A percentile compares a stretch with the other conserved stretches of the same genome.
phyloP scores from a whole-genome alignment of 2,329 filamentous ascomycete species.

The Emergomyces pasteurianus region DNA sequence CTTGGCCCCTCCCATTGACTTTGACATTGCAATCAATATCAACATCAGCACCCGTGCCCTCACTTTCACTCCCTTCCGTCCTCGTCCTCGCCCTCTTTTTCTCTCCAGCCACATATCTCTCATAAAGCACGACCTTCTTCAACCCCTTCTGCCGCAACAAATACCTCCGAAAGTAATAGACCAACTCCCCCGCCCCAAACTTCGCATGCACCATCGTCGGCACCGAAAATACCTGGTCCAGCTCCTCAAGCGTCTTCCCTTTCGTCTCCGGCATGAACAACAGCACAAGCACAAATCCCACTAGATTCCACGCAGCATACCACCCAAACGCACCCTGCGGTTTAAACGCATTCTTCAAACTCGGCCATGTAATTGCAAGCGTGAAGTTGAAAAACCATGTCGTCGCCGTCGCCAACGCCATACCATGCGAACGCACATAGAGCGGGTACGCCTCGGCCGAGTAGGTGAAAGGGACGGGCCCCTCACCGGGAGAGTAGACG shows the following conservation, averaged over 20 bases:
- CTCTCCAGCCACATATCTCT: slow-evolving; percentile 14
- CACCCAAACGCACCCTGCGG: slow-evolving; percentile 43
- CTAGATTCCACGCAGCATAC: slow-evolving; percentile 32
- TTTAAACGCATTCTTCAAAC: slow-evolving; percentile 36
- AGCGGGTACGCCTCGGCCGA: slow-evolving; percentile 55
- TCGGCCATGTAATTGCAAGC: slow-evolving; percentile 43
- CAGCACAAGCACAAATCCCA: slow-evolving; percentile 36
- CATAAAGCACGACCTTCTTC: slow-evolving; percentile 20
- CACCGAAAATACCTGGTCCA: slow-evolving; percentile 44
- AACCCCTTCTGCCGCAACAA: slow-evolving; percentile 29
- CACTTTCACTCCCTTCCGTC: neutral
- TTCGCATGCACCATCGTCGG: slow-evolving; percentile 33
- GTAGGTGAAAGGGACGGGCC: slow-evolving; percentile 55
- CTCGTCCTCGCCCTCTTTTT: neutral
- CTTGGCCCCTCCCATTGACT: neutral
- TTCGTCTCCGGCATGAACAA: slow-evolving; percentile 33
- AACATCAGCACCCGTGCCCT: neutral
- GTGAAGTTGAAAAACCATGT: slow-evolving; percentile 48
- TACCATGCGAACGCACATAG: slow-evolving; percentile 50
- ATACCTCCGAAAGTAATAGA: slow-evolving; percentile 26
- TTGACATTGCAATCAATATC: neutral
- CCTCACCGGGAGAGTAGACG: slow-evolving; percentile 46
- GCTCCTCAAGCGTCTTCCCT: slow-evolving; percentile 33
- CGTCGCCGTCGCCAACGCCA: slow-evolving; percentile 52
- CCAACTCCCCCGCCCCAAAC: slow-evolving; percentile 28